Evolutionary conservation across 129 eudicot genomes (phyloP), one percentile per base, ranked within the genome.

Genomic region (Flaveria ramosissima): DNA sequence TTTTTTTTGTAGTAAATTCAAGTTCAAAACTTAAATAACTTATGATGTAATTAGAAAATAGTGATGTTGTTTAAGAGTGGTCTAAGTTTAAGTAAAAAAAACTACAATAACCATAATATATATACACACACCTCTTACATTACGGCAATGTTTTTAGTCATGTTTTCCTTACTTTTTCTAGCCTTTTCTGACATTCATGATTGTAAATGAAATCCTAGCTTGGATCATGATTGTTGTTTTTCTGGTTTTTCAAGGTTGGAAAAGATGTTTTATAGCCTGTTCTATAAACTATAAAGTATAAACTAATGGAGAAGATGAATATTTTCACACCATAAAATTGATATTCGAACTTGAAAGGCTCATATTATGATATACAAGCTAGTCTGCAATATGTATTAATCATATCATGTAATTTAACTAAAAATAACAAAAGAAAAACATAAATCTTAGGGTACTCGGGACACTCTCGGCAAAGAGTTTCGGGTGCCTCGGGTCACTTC

Each of bases 171-270:
- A 30, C 39, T 30, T 32, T 32, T 32, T 32, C 39, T 32, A 32
- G 42, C 66, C 65, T 32, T 79, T 61, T 65, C 66, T 17, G 52
- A 39, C 74, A 56, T 51, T 68, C 72, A 61, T 36, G 64, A 24
- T 13, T 51, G 78, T 65, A 48, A 41, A 23, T 63, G 70, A 70
- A 69, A 43, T 69, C 76, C 60, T n/a, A n/a, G n/a, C n/a, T 77
- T 78, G 81, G 81, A 78, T 78, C 81, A 42, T 46, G 70, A 56
- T 24, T 68, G 24, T 41, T 39, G 19, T 67, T 68, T 77, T 68
- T 48, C 9, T 1, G 55, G 27, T 73, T 60, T 74, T 55, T 46
- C 12, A 65, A 20, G 42, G 39, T 50, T 64, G 72, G 27, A 76
- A 65, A 76, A 76, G 71, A 30, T 65, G 30, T 19, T 62, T 62